Percentiles rank a stretch among this genome's conserved stretches.
Conservation (phyloP, 2,329 filamentous ascomycete genomes). For the Fusarium cyanostomum region DNA sequence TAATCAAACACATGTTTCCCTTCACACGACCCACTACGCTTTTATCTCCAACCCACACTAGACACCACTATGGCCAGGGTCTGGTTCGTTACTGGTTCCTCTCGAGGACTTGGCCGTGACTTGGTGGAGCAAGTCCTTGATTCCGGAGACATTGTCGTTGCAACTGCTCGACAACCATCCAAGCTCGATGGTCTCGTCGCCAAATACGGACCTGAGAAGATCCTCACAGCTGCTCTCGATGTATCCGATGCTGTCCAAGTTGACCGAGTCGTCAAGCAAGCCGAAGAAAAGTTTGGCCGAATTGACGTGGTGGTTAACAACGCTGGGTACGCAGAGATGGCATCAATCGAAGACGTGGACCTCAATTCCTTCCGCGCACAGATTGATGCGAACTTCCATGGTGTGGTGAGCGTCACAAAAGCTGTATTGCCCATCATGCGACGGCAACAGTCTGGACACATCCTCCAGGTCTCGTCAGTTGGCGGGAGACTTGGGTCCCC, state of each 20-base stretch:
- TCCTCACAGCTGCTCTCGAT: slow-evolving; percentile 61
- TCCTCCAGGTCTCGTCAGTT: slow-evolving; percentile 53
- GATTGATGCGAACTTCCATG: slow-evolving; percentile 69
- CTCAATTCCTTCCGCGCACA: slow-evolving; percentile 60
- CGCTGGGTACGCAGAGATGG: slow-evolving; percentile 65
- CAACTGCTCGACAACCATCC: slow-evolving; percentile 54
- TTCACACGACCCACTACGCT: not conserved
- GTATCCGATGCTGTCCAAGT: slow-evolving; percentile 57
- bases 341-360: slow-evolving; percentile 61
- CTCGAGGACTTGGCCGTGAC: slow-evolving; percentile 57
- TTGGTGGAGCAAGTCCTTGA: slow-evolving; percentile 52
- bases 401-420: slow-evolving; percentile 62
- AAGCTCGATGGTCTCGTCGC: slow-evolving; percentile 47
- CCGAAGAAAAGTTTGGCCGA: slow-evolving; percentile 59
- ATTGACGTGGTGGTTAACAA: slow-evolving; percentile 71
- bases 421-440: slow-evolving; percentile 50
- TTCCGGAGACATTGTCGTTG: slow-evolving; percentile 55
- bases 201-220: slow-evolving; percentile 54
- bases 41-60: not conserved
- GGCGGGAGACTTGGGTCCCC: slow-evolving; percentile 49
- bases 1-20: too few relatives aligned
- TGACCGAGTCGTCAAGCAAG: slow-evolving; percentile 46
- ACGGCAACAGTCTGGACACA: slow-evolving; percentile 43
- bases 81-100: slow-evolving; percentile 60
- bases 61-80: slow-evolving; percentile 42